Conservation (phyloP, 768 basidiomycete genomes). For the Asterophora lycoperdoides region DNA sequence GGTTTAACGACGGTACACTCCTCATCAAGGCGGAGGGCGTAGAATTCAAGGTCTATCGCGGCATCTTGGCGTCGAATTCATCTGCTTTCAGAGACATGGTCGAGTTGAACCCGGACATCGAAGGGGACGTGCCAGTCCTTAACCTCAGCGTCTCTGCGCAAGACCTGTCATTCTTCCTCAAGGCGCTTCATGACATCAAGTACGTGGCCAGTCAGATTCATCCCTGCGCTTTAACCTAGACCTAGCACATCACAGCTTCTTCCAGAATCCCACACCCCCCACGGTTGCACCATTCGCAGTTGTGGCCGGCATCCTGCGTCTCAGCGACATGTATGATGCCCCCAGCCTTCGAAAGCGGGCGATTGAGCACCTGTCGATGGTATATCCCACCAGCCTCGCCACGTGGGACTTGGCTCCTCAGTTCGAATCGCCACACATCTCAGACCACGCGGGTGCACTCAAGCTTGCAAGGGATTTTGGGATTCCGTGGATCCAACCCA, state of each 20-base stretch:
- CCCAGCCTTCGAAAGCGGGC: conserved; percentile 8
- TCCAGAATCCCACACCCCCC: background rate
- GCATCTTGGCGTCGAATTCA: background rate
- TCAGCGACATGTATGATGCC: conserved; percentile 10
- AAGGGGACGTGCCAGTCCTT: background rate
- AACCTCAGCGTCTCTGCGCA: background rate
- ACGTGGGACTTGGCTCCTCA: background rate
- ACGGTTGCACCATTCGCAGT: background rate
- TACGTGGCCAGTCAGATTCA: background rate
- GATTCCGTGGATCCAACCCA: conserved; percentile 9
- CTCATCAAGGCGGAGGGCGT: background rate
- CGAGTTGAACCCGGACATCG: background rate
- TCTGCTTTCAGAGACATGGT: background rate
- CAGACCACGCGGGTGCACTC: conserved; percentile 1
- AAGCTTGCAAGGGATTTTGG: conserved; percentile 4
- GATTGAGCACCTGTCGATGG: background rate
- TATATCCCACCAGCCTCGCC: conserved; percentile 1
- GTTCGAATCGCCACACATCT: background rate
- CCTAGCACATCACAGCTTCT: conserved; percentile 3
- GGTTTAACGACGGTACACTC: background rate
- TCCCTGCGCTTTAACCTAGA: background rate
- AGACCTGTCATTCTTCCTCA: conserved; percentile 8
- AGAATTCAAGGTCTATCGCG: background rate
- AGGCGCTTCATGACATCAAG: conserved; percentile 7
- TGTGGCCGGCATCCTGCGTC: conserved; percentile 6